phyloP scores from a whole-genome alignment of 306 rosid species.

The Casuarina glauca region DNA sequence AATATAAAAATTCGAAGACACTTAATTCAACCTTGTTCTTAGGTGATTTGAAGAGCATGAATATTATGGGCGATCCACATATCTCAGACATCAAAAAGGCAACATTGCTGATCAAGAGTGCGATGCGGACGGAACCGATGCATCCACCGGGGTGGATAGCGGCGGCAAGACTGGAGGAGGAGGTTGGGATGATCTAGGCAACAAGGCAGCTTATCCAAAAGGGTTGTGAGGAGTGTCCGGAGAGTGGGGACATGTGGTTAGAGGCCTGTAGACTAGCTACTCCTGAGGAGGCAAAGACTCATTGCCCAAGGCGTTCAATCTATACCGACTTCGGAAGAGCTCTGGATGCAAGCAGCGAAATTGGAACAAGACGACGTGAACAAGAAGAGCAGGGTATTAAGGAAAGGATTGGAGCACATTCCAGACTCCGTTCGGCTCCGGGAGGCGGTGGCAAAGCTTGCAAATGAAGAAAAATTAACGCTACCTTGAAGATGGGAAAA shows the following conservation, averaged over 20 bases:
- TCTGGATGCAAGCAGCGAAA: constrained; percentile 88
- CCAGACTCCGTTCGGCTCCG: constrained; percentile 90
- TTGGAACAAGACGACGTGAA: constrained; percentile 70
- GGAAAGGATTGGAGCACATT: constrained; percentile 83
- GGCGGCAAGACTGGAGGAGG: constrained; percentile 83
- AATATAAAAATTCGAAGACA: no score
- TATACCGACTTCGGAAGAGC: constrained; percentile 74
- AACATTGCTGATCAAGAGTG: constrained; percentile 79
- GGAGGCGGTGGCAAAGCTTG: constrained; percentile 93
- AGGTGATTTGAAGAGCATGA: constrained; percentile 71
- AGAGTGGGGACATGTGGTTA: constrained; percentile 87
- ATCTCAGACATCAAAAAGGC: constrained; percentile 86
- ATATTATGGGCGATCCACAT: constrained; percentile 84
- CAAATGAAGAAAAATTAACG: constrained; percentile 80
- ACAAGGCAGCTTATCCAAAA: constrained; percentile 76
- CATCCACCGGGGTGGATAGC: constrained; percentile 96
- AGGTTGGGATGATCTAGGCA: constrained; percentile 78
- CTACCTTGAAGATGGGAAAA: constrained; percentile 35
- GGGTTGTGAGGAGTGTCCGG: constrained; percentile 93
- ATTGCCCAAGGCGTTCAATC: constrained; percentile 79
- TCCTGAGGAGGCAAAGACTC: constrained; percentile 81
- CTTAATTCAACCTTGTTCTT: no score
- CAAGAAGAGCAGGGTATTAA: constrained; percentile 72
- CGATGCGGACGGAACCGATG: constrained; percentile 77
- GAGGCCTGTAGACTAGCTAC: constrained; percentile 88